These are phyloP conservation scores for Pythium folliculosum DNA, from an alignment of 352 stramenopile genomes.

Conservation along the genomic window DNA sequence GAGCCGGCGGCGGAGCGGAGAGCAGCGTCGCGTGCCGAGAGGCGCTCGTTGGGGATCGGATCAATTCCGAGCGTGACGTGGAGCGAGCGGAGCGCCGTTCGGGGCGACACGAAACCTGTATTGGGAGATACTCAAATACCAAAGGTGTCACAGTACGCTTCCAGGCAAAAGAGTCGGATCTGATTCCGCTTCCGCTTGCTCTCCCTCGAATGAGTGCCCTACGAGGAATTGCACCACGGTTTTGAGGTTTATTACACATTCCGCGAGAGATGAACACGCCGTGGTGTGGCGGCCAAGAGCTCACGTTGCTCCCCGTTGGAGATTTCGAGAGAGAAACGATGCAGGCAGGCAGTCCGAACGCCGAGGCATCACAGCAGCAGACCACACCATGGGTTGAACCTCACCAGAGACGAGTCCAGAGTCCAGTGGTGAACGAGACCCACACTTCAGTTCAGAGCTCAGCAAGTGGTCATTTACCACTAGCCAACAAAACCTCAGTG, in stretches of 20 bases:
- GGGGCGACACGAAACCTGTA: background rate
- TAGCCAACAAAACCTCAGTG: background rate
- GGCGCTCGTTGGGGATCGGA: slow-evolving; percentile 1
- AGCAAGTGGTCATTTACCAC: too few species aligned
- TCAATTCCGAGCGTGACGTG: slow-evolving; percentile 27
- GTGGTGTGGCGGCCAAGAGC: slow-evolving; percentile 2
- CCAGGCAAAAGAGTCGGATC: slow-evolving; percentile 22
- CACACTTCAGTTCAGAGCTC: background rate
- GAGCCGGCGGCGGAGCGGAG: slow-evolving; percentile 5
- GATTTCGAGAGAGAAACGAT: too few species aligned
- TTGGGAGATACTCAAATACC: slow-evolving; percentile 1
- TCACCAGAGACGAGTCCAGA: background rate
- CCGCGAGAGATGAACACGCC: slow-evolving; percentile 8
- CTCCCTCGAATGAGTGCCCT: slow-evolving; percentile 13
- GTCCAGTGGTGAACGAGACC: background rate
- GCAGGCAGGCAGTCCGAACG: too few species aligned
- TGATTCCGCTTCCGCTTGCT: background rate
- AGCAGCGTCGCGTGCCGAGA: too few species aligned
- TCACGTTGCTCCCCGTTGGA: background rate
- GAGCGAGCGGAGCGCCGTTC: slow-evolving; percentile 19
- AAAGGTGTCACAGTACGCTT: background rate
- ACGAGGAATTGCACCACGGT: background rate
- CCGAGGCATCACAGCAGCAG: too few species aligned
- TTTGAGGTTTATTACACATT: slow-evolving; percentile 15
- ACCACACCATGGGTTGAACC: background rate